phyloP scores from a whole-genome alignment of 2,329 filamentous ascomycete species.

The Gaeumannomyces tritici region DNA sequence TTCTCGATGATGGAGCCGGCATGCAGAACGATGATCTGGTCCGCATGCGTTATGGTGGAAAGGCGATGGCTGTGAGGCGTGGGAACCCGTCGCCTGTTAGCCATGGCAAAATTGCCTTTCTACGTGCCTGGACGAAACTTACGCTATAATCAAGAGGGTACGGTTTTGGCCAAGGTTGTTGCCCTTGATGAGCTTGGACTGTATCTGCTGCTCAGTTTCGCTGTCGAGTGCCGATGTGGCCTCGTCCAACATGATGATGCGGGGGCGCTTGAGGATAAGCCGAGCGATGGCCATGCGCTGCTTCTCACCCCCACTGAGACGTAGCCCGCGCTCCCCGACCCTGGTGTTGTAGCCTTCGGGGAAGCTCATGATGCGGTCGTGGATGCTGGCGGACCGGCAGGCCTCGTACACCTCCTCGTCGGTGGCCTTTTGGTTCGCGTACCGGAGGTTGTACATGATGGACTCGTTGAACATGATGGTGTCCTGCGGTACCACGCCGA shows the following conservation, averaged over 20 bases:
- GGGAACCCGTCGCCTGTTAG: background rate
- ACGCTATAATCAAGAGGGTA: slow-evolving; percentile 92
- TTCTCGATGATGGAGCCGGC: slow-evolving; percentile 12
- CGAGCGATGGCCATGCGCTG: slow-evolving; percentile 53
- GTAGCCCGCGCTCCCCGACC: slow-evolving; percentile 42
- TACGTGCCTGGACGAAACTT: slow-evolving; percentile 25
- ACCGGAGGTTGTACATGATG: slow-evolving; percentile 45
- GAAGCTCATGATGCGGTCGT: slow-evolving; percentile 43
- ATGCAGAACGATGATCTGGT: slow-evolving; percentile 16
- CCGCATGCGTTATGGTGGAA: slow-evolving; percentile 42
- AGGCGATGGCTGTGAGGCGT: slow-evolving; percentile 56
- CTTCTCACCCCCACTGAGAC: slow-evolving; percentile 50
- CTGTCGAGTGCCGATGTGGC: slow-evolving; percentile 61
- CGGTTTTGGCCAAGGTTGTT: slow-evolving; percentile 65
- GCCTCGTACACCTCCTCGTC: slow-evolving; percentile 40
- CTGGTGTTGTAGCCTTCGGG: slow-evolving; percentile 42
- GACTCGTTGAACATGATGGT: slow-evolving; percentile 58
- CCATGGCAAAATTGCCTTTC: background rate
- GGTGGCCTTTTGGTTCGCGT: slow-evolving; percentile 36
- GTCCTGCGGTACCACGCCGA: slow-evolving; percentile 95
- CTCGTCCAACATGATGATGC: slow-evolving; percentile 62
- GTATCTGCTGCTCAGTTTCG: slow-evolving; percentile 48
- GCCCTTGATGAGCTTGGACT: slow-evolving; percentile 56
- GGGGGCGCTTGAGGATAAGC: slow-evolving; percentile 59
- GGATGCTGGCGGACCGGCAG: slow-evolving; percentile 43